Base-by-base conservation (phyloP, 1,284 basidiomycete species). In the Xerocomus subilludens region DNA sequence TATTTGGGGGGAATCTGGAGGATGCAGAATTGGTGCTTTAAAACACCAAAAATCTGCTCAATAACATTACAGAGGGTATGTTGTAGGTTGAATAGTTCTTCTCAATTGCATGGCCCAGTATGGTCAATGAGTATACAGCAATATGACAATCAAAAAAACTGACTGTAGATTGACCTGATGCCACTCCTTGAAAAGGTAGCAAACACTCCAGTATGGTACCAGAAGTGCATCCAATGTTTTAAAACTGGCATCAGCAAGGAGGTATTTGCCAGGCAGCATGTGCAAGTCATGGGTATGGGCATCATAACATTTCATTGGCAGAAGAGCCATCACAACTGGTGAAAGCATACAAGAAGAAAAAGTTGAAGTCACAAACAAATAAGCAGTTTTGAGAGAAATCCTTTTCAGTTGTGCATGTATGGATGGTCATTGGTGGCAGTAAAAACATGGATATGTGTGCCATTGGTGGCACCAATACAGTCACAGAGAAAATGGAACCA, bases 61-160 rank as follows among this genome's bases (percentile, higher is more conserved):
- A 88, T 79, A 18, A 86, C 81, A 78, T 88, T 87, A 2, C 82
- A 73, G 25, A 80, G 77, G n/a, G 68, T 71, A 38, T 89, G 86
- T 0, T 77, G 72, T 1, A 88, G 78, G 71, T 87, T 88, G 77
- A 84, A 89, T 0, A 88, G 77, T 70, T 88, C 85, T 70, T 88
- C 67, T 7, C 72, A 42, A 58, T 83, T 77, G 6, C 25, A 30
- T 58, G 65, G 67, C 7, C 75, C 74, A 5, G 16, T 47, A 47
- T 47, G 23, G 23, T 47, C 7, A 21, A 47, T 47, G 47, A 47
- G 23, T 47, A 25, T 14, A 25, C 11, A 27, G 23, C 7, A 16
- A 27, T 3, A 51, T 51, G 49, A 18, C 27, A 7, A 14, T 4
- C n/a, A 47, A 20, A 21, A 13, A 11, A 36, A 4, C 5, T n/a